Evolutionary conservation across 495 filamentous ascomycete species (phyloP).

Genomic region (Xylaria cubensis): DNA sequence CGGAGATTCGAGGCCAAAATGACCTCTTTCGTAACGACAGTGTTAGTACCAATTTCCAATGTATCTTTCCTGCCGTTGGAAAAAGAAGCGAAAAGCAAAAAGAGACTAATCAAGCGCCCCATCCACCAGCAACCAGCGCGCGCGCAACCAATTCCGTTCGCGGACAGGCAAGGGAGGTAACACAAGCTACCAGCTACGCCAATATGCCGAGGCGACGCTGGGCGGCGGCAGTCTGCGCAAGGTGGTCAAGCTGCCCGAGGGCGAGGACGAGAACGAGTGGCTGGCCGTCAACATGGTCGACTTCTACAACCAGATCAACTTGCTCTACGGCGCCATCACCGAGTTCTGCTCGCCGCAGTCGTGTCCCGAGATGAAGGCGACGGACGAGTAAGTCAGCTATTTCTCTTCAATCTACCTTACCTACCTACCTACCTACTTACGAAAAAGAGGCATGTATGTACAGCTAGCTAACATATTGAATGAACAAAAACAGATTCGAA

Average conservation of each 20-base stretch:
- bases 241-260: constrained; percentile 94
- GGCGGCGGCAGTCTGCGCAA: constrained; percentile 94
- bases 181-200: constrained; percentile 92
- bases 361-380: constrained; percentile 99
- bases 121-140: constrained; percentile 77
- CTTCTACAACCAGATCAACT: constrained; percentile 99
- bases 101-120: constrained; percentile 21
- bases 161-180: constrained; percentile 86
- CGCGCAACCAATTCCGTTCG: constrained; percentile 89
- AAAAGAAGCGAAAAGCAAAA: background rate
- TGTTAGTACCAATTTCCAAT: constrained; percentile 42
- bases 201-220: constrained; percentile 96
- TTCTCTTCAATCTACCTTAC: background rate
- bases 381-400: constrained; percentile 78
- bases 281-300: constrained; percentile 98
- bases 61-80: background rate
- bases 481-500: constrained; percentile 71
- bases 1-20: constrained; percentile 42
- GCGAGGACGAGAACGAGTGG: constrained; percentile 97
- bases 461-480: background rate
- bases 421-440: background rate
- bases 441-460: background rate
- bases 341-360: constrained; percentile 97
- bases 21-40: constrained; percentile 60
- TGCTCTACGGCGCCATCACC: constrained; percentile 97